Percentiles rank a stretch among this genome's conserved stretches.
Evolutionary conservation across 345 rosid genomes (phyloP).

Genomic region (Eucalyptus grandis): DNA sequence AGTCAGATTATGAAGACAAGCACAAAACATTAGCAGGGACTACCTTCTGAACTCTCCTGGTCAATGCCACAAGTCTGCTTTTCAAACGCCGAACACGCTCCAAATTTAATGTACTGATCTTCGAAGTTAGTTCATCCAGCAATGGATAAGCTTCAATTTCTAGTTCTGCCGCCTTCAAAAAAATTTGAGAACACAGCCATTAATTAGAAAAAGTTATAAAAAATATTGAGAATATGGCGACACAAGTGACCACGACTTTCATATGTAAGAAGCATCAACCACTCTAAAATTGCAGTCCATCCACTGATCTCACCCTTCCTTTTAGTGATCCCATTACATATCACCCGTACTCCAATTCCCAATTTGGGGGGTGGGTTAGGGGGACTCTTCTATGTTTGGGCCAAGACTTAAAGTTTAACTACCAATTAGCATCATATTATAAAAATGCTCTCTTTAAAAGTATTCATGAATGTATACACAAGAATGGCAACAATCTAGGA

Average conservation of each 20-base stretch:
- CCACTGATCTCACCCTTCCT: not conserved
- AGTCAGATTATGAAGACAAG: not conserved
- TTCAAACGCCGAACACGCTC: conserved; percentile 91
- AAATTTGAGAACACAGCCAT: not conserved
- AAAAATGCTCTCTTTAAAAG: not conserved
- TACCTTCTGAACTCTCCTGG: conserved; percentile 96
- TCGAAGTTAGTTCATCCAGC: conserved; percentile 88
- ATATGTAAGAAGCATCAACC: not conserved
- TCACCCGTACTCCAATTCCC: not conserved
- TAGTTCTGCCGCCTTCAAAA: conserved; percentile 83
- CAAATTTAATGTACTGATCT: conserved; percentile 90
- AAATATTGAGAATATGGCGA: not conserved
- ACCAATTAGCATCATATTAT: not conserved
- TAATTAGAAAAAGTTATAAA: not conserved
- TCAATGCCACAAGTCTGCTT: conserved; percentile 92
- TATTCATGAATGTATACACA: not conserved
- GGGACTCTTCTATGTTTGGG: not conserved
- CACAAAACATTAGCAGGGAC: not conserved
- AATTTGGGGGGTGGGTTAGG: not conserved
- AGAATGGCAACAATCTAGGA: not conserved
- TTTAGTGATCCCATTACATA: not conserved
- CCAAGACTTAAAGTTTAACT: not conserved
- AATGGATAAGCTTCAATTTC: conserved; percentile 98
- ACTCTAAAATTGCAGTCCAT: not conserved
- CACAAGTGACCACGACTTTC: not conserved